Evolutionary conservation across 495 filamentous ascomycete genomes (phyloP).

Genomic region (Aspergillus sclerotioniger): DNA sequence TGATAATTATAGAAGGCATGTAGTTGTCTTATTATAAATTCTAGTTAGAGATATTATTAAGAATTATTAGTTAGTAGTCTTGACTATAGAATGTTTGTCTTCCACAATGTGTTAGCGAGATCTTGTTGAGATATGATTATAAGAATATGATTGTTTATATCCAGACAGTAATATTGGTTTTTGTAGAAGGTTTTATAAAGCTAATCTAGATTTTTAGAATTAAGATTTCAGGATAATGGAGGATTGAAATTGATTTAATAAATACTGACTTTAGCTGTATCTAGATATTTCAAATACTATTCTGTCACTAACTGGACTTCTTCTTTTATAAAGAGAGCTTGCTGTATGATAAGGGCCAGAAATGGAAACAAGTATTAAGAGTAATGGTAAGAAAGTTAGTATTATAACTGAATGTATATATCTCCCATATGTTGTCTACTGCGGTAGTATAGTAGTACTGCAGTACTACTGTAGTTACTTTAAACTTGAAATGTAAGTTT

Average conservation of each 20-base stretch:
- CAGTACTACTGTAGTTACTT: background rate
- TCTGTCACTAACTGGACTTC: conserved; percentile 15
- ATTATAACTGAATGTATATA: too few relatives aligned
- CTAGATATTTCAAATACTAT: conserved; percentile 16
- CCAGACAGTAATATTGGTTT: conserved; percentile 21
- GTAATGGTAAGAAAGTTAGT: background rate
- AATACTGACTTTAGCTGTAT: conserved; percentile 19
- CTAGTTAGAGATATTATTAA: conserved; percentile 5
- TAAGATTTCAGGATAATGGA: conserved; percentile 11
- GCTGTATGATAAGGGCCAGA: background rate
- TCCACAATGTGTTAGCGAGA: conserved; percentile 12
- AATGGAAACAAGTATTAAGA: background rate
- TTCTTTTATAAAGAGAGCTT: conserved; percentile 8
- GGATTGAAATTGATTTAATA: conserved; percentile 21
- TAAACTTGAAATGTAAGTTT: background rate
- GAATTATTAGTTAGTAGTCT: conserved; percentile 12
- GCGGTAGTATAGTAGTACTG: background rate
- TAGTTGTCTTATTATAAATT: conserved; percentile 18
- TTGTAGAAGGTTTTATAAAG: conserved; percentile 25
- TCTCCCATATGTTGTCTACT: too few relatives aligned
- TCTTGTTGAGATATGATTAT: conserved; percentile 25
- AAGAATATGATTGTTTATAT: conserved; percentile 24
- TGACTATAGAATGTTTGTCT: conserved; percentile 6
- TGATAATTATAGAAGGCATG: conserved; percentile 37
- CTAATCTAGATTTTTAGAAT: conserved; percentile 23